Base-by-base conservation (phyloP, 306 rosid species). In the cucumber (Cucumis sativus) region DNA sequence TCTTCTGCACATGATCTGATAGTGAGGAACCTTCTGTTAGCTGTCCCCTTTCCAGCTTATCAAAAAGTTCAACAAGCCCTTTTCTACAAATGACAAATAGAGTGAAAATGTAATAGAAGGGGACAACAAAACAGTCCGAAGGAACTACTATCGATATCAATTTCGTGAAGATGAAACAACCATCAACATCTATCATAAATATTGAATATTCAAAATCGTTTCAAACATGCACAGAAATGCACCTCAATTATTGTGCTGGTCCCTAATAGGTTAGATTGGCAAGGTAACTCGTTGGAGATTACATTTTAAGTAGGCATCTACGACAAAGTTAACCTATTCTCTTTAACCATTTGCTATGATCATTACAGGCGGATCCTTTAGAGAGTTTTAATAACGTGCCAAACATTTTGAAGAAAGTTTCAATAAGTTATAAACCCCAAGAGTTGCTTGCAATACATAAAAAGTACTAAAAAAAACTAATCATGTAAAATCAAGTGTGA, bases 61-160 rank as follows among this genome's bases (percentile, higher is more conserved):
- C 90, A 80, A 93, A 93, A 80, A 89, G 56, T 82, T 80, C 87
- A 83, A 91, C 93, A 6, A 93, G 97, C 80, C 93, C 93, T 86
- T 87, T 89, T 88, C 98, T 93, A 86, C 69, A 61, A 75, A 84
- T 73, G 79, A 84, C 25, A 72, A 28, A 54, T 3, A 57, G n/a
- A 83, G n/a, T 80, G 81, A 80, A 51, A 18, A 43, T 40, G 55
- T 41, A 63, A 73, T 47, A 68, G 20, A 8, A 75, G 77, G 65
- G 21, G 45, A 45, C 13, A 60, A 40, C 80, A 56, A 4, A 80
- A 43, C 37, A 47, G 39, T 54, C 52, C 10, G 51, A 30, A 69
- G 39, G 14, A 69, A 69, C 57, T 69, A 21, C 30, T 17, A 39
- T 66, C 20, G 7, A 30, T 4, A 62, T 62, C 67, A 2, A 30